These are phyloP conservation scores for Kodamaea alishanica DNA, from an alignment of 1,139 yeast genomes.

Conservation along the genomic window DNA sequence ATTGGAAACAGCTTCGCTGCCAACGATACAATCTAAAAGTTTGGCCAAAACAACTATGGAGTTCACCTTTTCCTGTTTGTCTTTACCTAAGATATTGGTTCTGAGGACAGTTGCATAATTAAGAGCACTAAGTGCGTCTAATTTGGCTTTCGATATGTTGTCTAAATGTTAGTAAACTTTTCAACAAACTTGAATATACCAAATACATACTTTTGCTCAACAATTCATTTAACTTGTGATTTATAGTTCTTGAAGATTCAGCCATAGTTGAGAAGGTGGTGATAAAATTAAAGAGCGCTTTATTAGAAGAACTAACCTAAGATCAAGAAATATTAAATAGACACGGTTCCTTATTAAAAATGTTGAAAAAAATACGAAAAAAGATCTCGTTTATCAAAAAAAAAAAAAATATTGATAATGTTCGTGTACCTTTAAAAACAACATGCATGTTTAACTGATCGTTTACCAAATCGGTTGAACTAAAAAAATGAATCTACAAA, in stretches of 20 bases:
- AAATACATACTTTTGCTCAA: slow-evolving; percentile 34
- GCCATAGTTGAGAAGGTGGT: slow-evolving; percentile 15
- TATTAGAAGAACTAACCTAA: not conserved
- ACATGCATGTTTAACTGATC: no score
- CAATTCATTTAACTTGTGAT: slow-evolving; percentile 45
- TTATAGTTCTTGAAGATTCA: slow-evolving; percentile 43
- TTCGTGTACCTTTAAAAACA: no score
- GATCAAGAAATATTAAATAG: no score
- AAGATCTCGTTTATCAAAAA: no score
- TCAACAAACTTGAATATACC: not conserved
- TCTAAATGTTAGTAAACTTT: slow-evolving; percentile 12
- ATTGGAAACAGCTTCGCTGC: slow-evolving; percentile 38
- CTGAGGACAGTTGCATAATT: slow-evolving; percentile 36
- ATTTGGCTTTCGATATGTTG: slow-evolving; percentile 27
- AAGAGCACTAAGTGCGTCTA: slow-evolving; percentile 36
- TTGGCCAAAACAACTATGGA: slow-evolving; percentile 53
- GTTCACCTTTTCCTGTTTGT: slow-evolving; percentile 52
- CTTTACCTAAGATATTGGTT: slow-evolving; percentile 42
- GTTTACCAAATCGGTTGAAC: no score
- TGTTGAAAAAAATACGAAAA: no score
- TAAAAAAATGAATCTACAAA: no score
- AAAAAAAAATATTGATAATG: no score
- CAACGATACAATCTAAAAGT: slow-evolving; percentile 42
- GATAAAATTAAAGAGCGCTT: not conserved
- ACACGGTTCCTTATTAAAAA: no score